These are phyloP conservation scores for Colletotrichum coccodes DNA, from an alignment of 2,329 filamentous ascomycete species.

Conservation along the genomic window DNA sequence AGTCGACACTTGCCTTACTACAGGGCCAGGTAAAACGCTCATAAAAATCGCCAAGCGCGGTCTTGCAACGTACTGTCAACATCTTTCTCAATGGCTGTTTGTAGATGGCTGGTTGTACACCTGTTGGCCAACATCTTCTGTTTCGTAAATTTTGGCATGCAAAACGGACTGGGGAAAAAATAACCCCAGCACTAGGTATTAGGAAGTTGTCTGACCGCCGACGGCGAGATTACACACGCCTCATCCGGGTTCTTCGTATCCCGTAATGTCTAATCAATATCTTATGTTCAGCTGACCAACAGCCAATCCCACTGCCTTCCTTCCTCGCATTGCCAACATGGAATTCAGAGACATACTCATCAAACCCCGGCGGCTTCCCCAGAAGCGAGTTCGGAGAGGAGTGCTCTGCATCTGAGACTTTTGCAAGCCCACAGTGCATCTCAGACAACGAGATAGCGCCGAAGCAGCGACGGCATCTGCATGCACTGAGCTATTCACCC, in stretches of 20 bases:
- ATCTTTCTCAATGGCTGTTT: too few relatives aligned
- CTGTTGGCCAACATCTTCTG: neutral
- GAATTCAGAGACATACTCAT: conserved; percentile 11
- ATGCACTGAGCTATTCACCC: neutral
- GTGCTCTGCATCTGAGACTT: conserved; percentile 23
- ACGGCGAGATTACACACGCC: conserved; percentile 7
- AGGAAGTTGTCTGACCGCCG: neutral
- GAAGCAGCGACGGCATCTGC: neutral
- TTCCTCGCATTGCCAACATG: conserved; percentile 1
- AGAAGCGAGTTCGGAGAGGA: conserved; percentile 13
- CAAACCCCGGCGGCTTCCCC: neutral
- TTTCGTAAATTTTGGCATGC: neutral
- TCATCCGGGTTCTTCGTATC: neutral
- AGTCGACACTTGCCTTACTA: neutral
- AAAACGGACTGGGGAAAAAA: neutral
- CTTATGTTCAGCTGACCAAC: neutral
- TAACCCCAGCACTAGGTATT: neutral
- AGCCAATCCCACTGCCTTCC: neutral
- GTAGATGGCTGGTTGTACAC: neutral
- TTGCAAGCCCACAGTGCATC: conserved; percentile 9
- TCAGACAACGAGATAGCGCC: conserved; percentile 6
- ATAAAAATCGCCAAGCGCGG: neutral
- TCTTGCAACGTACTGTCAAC: neutral
- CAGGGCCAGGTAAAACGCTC: too few relatives aligned
- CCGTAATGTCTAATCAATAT: neutral